These are phyloP conservation scores for Durotheca rogersii DNA, from an alignment of 495 filamentous ascomycete species.

Conservation along the genomic window DNA sequence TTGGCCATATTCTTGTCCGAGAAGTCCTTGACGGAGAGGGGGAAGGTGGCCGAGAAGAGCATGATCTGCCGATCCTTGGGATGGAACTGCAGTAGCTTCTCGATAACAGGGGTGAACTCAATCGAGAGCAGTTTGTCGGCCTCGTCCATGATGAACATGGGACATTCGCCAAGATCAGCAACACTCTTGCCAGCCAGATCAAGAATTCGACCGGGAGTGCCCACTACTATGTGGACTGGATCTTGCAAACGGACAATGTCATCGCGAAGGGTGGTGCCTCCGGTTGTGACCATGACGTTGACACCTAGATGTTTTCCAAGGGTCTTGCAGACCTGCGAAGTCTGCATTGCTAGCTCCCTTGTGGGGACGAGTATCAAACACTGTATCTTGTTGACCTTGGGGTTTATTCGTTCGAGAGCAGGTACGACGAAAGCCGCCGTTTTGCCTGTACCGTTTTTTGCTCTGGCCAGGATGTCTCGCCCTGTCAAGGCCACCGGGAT, in stretches of 20 bases:
- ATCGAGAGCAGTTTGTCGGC: constrained; percentile 95
- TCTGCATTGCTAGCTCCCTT: constrained; percentile 96
- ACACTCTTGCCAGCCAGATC: constrained; percentile 93
- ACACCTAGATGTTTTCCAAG: constrained; percentile 94
- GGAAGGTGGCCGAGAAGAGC: constrained; percentile 98
- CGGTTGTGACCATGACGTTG: constrained; percentile 99
- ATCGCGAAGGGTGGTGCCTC: constrained; percentile 90
- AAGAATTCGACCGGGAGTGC: constrained; percentile 92
- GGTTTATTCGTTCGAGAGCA: constrained; percentile 90
- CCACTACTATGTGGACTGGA: constrained; percentile 94
- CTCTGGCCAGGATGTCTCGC: constrained; percentile 90
- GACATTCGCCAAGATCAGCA: constrained; percentile 92
- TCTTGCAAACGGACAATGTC: constrained; percentile 95
- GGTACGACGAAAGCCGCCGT: constrained; percentile 98
- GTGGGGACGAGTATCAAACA: constrained; percentile 95
- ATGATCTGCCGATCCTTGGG: constrained; percentile 97
- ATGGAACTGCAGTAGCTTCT: constrained; percentile 89
- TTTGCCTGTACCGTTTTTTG: constrained; percentile 98
- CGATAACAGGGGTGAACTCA: constrained; percentile 96
- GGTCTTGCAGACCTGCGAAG: constrained; percentile 97
- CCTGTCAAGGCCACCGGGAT: constrained; percentile 96
- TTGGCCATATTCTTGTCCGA: constrained; percentile 96
- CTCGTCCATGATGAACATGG: constrained; percentile 99
- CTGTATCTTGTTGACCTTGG: constrained; percentile 92
- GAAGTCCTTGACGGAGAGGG: constrained; percentile 92